phyloP scores from a whole-genome alignment of 768 basidiomycete species.

The Psilocybe azurescens region DNA sequence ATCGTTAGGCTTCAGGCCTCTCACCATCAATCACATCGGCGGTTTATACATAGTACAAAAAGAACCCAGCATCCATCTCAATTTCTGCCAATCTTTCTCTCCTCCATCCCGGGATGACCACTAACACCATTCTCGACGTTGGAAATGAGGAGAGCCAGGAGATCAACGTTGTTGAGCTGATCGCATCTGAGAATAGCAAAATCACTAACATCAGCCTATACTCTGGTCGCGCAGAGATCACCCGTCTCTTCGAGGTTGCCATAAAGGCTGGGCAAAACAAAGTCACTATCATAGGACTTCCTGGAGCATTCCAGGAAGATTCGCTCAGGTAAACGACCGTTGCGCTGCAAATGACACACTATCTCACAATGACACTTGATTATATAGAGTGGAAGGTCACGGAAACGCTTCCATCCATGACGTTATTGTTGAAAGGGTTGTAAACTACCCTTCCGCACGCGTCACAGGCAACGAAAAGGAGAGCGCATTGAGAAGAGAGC shows the following conservation, averaged over 20 bases:
- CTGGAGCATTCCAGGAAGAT: conserved; percentile 37
- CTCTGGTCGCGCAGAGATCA: conserved; percentile 41
- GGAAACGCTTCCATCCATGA: conserved; percentile 52
- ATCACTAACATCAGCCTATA: conserved; percentile 41
- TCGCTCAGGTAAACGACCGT: conserved; percentile 40
- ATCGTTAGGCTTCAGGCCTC: too few relatives aligned
- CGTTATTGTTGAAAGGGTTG: conserved; percentile 33
- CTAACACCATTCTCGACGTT: not conserved
- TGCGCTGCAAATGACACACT: not conserved
- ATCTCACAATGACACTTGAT: not conserved
- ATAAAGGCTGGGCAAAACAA: conserved; percentile 45
- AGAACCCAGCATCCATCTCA: too few relatives aligned
- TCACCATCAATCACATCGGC: too few relatives aligned
- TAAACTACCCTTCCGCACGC: not conserved
- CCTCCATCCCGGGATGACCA: too few relatives aligned
- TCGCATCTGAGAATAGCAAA: conserved; percentile 34
- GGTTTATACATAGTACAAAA: too few relatives aligned
- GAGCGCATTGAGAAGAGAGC: not conserved
- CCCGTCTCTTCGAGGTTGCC: conserved; percentile 36
- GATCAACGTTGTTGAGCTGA: conserved; percentile 11
- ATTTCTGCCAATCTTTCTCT: too few relatives aligned
- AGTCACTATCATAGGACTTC: conserved; percentile 41
- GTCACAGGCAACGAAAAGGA: not conserved
- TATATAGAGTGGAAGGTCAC: conserved; percentile 46
- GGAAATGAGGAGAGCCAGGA: not conserved